Conservation (phyloP, 2,329 filamentous ascomycete species). For the Cadophora sp. region DNA sequence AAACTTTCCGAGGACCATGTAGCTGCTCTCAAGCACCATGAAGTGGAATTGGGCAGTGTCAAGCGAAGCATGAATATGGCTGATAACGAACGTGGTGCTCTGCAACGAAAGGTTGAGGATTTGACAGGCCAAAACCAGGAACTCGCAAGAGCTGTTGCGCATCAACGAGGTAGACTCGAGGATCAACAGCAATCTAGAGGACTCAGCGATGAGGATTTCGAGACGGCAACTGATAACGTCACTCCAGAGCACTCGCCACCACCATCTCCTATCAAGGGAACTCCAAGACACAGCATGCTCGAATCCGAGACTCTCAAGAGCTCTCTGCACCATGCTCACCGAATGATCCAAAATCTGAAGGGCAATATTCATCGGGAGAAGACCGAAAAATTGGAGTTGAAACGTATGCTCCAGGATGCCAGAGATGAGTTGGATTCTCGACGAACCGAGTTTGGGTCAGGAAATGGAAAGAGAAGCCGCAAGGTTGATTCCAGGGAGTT, state of each 20-base stretch:
- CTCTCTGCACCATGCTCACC: slow-evolving; percentile 90
- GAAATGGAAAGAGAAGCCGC: slow-evolving; percentile 64
- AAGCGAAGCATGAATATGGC: slow-evolving; percentile 80
- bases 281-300: slow-evolving; percentile 88
- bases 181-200: slow-evolving; percentile 68
- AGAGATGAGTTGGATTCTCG: slow-evolving; percentile 86
- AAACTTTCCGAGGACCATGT: slow-evolving; percentile 84
- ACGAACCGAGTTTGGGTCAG: slow-evolving; percentile 54
- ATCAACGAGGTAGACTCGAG: slow-evolving; percentile 69
- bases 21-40: slow-evolving; percentile 79
- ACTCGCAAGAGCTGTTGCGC: slow-evolving; percentile 82
- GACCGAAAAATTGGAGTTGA: slow-evolving; percentile 96
- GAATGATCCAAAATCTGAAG: slow-evolving; percentile 95
- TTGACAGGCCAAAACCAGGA: slow-evolving; percentile 89
- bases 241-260: slow-evolving; percentile 93
- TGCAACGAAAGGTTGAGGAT: slow-evolving; percentile 89
- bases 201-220: slow-evolving; percentile 67
- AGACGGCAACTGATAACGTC: slow-evolving; percentile 69
- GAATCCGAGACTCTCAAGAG: slow-evolving; percentile 96
- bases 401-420: slow-evolving; percentile 92
- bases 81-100: slow-evolving; percentile 77
- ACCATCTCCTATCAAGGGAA: slow-evolving; percentile 87
- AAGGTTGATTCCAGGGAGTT: slow-evolving; percentile 71
- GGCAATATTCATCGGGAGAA: slow-evolving; percentile 97
- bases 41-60: slow-evolving; percentile 84